Base-by-base conservation (phyloP, 2,329 filamentous ascomycete species). In the Didymella arachidicola region DNA sequence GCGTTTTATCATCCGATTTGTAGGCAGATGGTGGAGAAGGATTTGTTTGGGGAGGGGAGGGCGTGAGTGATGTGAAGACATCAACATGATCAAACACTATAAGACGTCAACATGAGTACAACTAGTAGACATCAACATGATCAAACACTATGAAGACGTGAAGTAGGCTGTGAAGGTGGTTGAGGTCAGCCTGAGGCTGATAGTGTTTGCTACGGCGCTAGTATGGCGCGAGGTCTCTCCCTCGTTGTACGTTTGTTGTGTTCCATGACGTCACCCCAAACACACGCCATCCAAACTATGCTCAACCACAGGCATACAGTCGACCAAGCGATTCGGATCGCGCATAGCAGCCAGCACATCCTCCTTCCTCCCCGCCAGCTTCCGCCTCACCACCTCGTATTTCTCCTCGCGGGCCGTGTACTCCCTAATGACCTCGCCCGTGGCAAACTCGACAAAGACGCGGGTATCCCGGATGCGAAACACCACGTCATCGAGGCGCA, bases 1-100 rank as follows among this genome's bases (percentile, higher is more conserved):
- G 89, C 93, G 62, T 98, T 98, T 73, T 99, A 98, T 75, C 94
- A 98, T 74, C 95, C 95, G 2, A 97, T 98, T 68, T 97, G 93
- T 76, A 86, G 71, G 46, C 66, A 68, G 7, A 90, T 96, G 87
- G 87, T 96, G 2, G 90, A 92, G 79, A 97, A 96, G 83, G 91
- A 96, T 77, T 78, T 96, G 34, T 84, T 83, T 68, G 82, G 81
- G 7, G 68, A 68, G 50, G 36, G 19, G n/a, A 60, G 57, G 38
- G 65, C 63, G 30, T 63, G 61, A 38, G 50, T 2, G 27, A 29
- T 29, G 7, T 29, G 6, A 29, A 29, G n/a, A n/a, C n/a, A n/a
- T n/a, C n/a, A n/a, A n/a, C n/a, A n/a, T n/a, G n/a, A n/a, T n/a
- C n/a, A n/a, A n/a, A n/a, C n/a, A n/a, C n/a, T n/a, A n/a, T n/a